These are phyloP conservation scores for Lodderomyces metapsilosis DNA, from an alignment of 1,139 yeast species.

Conservation along the genomic window DNA sequence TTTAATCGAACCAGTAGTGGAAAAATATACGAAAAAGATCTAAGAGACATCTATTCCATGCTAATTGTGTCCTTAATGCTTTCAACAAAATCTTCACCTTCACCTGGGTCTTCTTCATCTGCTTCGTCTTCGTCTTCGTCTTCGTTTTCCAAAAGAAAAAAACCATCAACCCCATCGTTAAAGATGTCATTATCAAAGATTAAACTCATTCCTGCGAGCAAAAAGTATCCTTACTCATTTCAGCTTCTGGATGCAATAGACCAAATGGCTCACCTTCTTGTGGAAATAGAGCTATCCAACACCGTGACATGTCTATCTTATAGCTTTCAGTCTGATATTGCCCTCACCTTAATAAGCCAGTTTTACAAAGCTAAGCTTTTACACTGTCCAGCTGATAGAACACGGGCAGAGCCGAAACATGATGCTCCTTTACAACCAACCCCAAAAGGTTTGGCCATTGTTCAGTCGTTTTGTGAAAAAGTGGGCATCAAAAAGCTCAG, in stretches of 20 bases:
- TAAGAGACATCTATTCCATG: constrained; percentile 57
- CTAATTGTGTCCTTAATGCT: constrained; percentile 50
- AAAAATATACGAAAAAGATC: constrained; percentile 50
- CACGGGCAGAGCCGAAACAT: constrained; percentile 47
- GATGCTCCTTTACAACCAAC: constrained; percentile 70
- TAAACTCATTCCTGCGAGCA: constrained; percentile 16
- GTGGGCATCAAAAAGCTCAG: constrained; percentile 47
- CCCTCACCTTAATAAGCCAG: constrained; percentile 46
- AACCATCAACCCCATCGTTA: too few relatives aligned
- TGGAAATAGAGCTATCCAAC: constrained; percentile 47
- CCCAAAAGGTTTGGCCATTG: constrained; percentile 80
- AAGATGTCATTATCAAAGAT: constrained; percentile 5
- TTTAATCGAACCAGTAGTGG: constrained; percentile 51
- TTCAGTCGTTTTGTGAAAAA: constrained; percentile 58
- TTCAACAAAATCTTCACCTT: neutral
- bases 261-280: constrained; percentile 48
- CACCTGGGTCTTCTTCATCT: neutral
- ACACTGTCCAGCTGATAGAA: constrained; percentile 77
- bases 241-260: constrained; percentile 49
- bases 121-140: neutral
- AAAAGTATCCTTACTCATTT: constrained; percentile 53
- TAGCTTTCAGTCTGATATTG: constrained; percentile 52
- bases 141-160: neutral
- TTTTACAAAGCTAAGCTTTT: constrained; percentile 69
- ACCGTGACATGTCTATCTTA: constrained; percentile 63